Conservation (phyloP, 306 rosid genomes). For the Pyrus pyrifolia region DNA sequence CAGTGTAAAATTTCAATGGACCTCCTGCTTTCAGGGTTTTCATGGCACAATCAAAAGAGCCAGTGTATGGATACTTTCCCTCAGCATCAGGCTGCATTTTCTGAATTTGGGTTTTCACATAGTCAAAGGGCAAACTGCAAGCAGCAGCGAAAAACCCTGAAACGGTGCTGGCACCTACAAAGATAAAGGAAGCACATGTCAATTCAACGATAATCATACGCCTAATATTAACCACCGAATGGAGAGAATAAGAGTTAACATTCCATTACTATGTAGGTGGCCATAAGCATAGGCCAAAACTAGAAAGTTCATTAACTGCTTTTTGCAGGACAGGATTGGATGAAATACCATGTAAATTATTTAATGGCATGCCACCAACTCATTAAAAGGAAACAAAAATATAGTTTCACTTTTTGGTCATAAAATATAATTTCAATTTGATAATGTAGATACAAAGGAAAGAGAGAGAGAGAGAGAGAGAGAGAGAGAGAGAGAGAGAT, state of each 20-base stretch:
- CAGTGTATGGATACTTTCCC: slow-evolving; percentile 84
- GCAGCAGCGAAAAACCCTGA: slow-evolving; percentile 95
- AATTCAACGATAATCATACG: slow-evolving; percentile 1
- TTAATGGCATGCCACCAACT: not conserved
- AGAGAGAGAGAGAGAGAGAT: not conserved
- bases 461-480: too few relatives aligned
- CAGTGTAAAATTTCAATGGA: slow-evolving; percentile 78
- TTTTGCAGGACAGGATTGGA: not conserved
- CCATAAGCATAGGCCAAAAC: not conserved
- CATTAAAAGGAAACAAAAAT: not conserved
- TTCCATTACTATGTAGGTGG: not conserved
- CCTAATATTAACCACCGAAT: not conserved
- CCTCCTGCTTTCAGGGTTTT: slow-evolving; percentile 84
- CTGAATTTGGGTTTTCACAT: slow-evolving; percentile 94
- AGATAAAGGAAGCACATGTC: slow-evolving; percentile 1
- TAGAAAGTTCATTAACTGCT: not conserved
- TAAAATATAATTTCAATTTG: not conserved
- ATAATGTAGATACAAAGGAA: not conserved
- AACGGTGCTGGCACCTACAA: slow-evolving; percentile 74
- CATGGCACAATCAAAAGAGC: slow-evolving; percentile 73
- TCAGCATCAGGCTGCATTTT: slow-evolving; percentile 96
- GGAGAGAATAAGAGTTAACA: not conserved
- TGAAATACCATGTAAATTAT: not conserved
- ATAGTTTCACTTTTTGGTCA: not conserved
- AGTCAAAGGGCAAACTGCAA: slow-evolving; percentile 95